phyloP scores from a whole-genome alignment of 2,329 filamentous ascomycete species.

The Pseudogymnoascus sp. region DNA sequence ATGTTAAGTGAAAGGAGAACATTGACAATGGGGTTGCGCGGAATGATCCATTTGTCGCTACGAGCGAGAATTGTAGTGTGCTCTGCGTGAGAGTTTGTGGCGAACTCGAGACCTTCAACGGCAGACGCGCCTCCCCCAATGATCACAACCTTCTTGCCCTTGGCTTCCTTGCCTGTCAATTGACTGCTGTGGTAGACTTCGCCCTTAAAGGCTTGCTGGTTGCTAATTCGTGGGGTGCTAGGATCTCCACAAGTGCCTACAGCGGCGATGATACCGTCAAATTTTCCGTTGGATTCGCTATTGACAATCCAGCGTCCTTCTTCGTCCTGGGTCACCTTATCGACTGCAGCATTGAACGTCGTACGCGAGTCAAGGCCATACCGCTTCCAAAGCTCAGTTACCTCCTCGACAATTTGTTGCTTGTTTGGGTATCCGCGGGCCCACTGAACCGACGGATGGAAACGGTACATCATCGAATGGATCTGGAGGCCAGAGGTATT shows the following conservation, averaged over 20 bases:
- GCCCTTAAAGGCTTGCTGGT: conserved; percentile 64
- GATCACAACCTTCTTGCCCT: conserved; percentile 66
- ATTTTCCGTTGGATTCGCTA: conserved; percentile 57
- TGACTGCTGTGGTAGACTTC: conserved; percentile 66
- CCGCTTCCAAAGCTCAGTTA: conserved; percentile 62
- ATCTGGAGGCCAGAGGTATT: conserved; percentile 76
- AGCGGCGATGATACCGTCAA: conserved; percentile 70
- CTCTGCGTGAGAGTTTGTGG: conserved; percentile 53
- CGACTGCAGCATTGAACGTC: conserved; percentile 60
- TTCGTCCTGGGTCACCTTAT: conserved; percentile 59
- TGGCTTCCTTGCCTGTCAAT: conserved; percentile 62
- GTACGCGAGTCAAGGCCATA: conserved; percentile 66
- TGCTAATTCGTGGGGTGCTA: conserved; percentile 61
- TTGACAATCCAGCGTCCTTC: conserved; percentile 72
- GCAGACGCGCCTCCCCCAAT: conserved; percentile 75
- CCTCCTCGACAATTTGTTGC: conserved; percentile 64
- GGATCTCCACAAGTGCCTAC: conserved; percentile 74
- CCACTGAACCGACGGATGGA: conserved; percentile 73
- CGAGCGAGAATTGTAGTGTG: conserved; percentile 66
- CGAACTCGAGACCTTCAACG: conserved; percentile 75
- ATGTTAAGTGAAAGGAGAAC: conserved; percentile 67
- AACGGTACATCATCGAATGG: conserved; percentile 79
- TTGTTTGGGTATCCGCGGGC: conserved; percentile 67
- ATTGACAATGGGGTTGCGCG: conserved; percentile 67
- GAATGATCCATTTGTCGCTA: conserved; percentile 82